Conservation (phyloP, 805 yeast genomes). For the Ascoidea asiatica region DNA sequence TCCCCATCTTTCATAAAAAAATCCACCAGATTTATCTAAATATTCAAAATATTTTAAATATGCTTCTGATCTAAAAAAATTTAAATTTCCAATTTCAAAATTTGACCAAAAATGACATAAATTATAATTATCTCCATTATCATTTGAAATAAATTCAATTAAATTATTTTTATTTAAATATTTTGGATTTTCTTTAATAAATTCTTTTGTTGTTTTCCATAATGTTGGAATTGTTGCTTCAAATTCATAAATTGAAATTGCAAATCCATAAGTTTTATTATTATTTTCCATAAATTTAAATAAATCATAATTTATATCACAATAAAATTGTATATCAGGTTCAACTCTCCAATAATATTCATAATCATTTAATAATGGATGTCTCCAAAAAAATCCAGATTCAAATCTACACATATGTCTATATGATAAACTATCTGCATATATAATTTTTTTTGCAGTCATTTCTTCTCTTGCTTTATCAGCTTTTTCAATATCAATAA, state of each 20-base stretch:
- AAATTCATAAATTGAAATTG: slow-evolving; percentile 60
- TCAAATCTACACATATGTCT: slow-evolving; percentile 88
- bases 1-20: slow-evolving; percentile 87
- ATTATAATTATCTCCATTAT: slow-evolving; percentile 58
- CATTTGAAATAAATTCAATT: slow-evolving; percentile 59
- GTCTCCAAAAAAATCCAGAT: slow-evolving; percentile 73
- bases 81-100: slow-evolving; percentile 68
- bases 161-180: slow-evolving; percentile 47
- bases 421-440: slow-evolving; percentile 64
- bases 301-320: slow-evolving; percentile 69
- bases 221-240: slow-evolving; percentile 59
- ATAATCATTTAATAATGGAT: slow-evolving; percentile 49
- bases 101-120: slow-evolving; percentile 84
- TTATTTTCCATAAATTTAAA: slow-evolving; percentile 73
- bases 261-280: slow-evolving; percentile 61
- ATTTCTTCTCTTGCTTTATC: slow-evolving; percentile 42
- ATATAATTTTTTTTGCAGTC: slow-evolving; percentile 39
- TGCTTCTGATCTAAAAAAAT: slow-evolving; percentile 60
- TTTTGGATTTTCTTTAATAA: slow-evolving; percentile 44
- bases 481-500: slow-evolving; percentile 65
- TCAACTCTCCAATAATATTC: slow-evolving; percentile 93
- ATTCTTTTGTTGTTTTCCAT: slow-evolving; percentile 62
- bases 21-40: slow-evolving; percentile 63
- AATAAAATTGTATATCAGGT: slow-evolving; percentile 61
- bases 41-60: slow-evolving; percentile 54